Evolutionary conservation across 2,329 filamentous ascomycete genomes (phyloP).

Genomic region (Colletotrichum magnum): DNA sequence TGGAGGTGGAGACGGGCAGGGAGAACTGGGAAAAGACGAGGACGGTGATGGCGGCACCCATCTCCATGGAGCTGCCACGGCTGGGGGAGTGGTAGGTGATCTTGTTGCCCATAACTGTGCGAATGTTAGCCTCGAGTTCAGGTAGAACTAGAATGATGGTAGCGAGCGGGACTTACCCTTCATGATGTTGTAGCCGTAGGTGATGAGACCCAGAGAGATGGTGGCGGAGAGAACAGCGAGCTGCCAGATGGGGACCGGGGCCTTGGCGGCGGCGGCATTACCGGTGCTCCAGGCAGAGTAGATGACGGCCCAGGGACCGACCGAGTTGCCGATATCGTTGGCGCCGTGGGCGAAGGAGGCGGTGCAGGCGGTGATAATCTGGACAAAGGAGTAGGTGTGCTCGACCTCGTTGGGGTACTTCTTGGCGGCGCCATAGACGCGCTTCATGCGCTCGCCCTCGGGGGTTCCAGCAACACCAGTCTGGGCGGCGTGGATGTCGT

Average conservation of each 20-base stretch:
- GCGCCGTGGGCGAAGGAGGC: constrained; percentile 83
- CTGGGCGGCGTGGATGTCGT: constrained; percentile 86
- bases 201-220: constrained; percentile 78
- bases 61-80: constrained; percentile 79
- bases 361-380: constrained; percentile 78
- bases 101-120: constrained; percentile 82
- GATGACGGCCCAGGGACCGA: constrained; percentile 78
- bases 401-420: constrained; percentile 81
- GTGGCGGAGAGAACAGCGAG: constrained; percentile 76
- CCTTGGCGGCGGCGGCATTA: constrained; percentile 71
- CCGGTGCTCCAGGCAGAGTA: constrained; percentile 78
- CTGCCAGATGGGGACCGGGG: constrained; percentile 81
- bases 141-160: too few species aligned
- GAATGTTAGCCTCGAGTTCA: constrained; percentile 29
- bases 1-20: constrained; percentile 82
- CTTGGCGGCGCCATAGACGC: constrained; percentile 73
- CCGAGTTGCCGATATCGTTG: constrained; percentile 82
- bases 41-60: constrained; percentile 83
- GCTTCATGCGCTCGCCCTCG: constrained; percentile 79
- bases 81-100: constrained; percentile 77
- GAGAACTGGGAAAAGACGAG: constrained; percentile 82
- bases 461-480: constrained; percentile 79
- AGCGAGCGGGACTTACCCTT: constrained; percentile 67
- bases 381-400: constrained; percentile 77
- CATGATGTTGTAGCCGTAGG: constrained; percentile 89